These are phyloP conservation scores for Fusarium heterosporum DNA, from an alignment of 2,329 filamentous ascomycete genomes.

Conservation along the genomic window DNA sequence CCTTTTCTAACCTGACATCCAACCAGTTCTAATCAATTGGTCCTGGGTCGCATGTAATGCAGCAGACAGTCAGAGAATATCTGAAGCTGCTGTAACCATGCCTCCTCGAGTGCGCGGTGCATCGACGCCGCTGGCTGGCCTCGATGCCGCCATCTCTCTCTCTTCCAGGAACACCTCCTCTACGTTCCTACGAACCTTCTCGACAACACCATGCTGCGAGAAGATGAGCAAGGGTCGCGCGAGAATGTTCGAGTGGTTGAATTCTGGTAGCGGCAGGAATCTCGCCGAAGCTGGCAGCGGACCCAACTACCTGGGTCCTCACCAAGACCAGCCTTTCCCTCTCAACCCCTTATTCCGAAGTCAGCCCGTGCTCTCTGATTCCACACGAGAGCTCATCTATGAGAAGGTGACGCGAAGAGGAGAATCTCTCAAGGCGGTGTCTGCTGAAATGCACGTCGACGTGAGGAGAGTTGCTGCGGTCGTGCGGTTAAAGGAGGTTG, in stretches of 20 bases:
- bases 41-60: slow-evolving; percentile 42
- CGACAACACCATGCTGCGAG: slow-evolving; percentile 54
- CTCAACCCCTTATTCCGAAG: slow-evolving; percentile 77
- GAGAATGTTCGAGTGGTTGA: slow-evolving; percentile 56
- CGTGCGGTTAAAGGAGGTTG: slow-evolving; percentile 85
- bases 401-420: slow-evolving; percentile 72
- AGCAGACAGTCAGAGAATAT: slow-evolving; percentile 32
- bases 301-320: slow-evolving; percentile 55
- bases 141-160: slow-evolving; percentile 46
- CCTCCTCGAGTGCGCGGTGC: slow-evolving; percentile 50
- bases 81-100: slow-evolving; percentile 46
- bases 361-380: slow-evolving; percentile 78
- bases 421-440: slow-evolving; percentile 79
- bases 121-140: slow-evolving; percentile 48
- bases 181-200: slow-evolving; percentile 52
- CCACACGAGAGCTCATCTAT: slow-evolving; percentile 79
- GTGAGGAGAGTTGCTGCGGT: slow-evolving; percentile 88
- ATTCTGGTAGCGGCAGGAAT: slow-evolving; percentile 41
- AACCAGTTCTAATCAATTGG: slow-evolving; percentile 45
- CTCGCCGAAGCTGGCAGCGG: slow-evolving; percentile 44
- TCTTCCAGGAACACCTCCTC: slow-evolving; percentile 20
- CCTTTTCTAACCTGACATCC: slow-evolving; percentile 29
- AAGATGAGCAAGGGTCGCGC: slow-evolving; percentile 55
- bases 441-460: slow-evolving; percentile 81
- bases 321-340: slow-evolving; percentile 73